A percentile compares a stretch with the other conserved stretches of the same genome.
phyloP scores from a whole-genome alignment of 441 rosid genomes.

The Mallotus repandus region DNA sequence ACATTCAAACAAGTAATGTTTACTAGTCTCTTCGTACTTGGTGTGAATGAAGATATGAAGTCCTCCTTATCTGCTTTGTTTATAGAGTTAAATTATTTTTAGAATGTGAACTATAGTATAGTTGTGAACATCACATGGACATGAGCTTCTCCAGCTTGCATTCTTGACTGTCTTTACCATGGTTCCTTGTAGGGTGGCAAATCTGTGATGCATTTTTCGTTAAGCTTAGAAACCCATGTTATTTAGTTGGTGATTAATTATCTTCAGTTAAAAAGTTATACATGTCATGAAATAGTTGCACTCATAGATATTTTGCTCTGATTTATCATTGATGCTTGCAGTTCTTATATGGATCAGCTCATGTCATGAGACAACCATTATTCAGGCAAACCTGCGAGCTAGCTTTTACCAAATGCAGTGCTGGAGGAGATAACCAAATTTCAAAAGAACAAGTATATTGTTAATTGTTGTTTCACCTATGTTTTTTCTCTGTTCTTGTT shows the following conservation, averaged over 20 bases:
- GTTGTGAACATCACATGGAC: background rate
- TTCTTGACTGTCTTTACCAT: background rate
- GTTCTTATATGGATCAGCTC: slow-evolving; percentile 81
- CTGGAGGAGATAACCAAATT: slow-evolving; percentile 44
- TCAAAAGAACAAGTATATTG: too few relatives aligned
- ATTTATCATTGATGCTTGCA: slow-evolving; percentile 39
- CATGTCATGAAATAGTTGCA: background rate
- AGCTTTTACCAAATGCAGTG: slow-evolving; percentile 56
- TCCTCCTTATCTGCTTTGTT: background rate
- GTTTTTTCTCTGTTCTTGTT: slow-evolving; percentile 6
- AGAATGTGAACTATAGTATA: background rate
- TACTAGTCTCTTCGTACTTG: background rate
- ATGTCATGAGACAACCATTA: slow-evolving; percentile 61
- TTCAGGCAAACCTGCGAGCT: slow-evolving; percentile 68
- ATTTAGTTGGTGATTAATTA: background rate
- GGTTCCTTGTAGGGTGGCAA: too few relatives aligned
- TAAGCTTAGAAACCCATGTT: background rate
- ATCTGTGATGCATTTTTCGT: too few relatives aligned
- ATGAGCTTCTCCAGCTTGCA: background rate
- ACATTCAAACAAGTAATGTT: slow-evolving; percentile 78
- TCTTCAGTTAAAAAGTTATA: background rate
- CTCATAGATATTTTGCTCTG: background rate
- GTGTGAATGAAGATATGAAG: background rate
- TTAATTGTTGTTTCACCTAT: slow-evolving; percentile 9
- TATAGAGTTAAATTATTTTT: background rate